Evolutionary conservation across 352 stramenopile genomes (phyloP), one percentile per base, ranked within the genome.

Genomic region (Sclerospora graminicola): DNA sequence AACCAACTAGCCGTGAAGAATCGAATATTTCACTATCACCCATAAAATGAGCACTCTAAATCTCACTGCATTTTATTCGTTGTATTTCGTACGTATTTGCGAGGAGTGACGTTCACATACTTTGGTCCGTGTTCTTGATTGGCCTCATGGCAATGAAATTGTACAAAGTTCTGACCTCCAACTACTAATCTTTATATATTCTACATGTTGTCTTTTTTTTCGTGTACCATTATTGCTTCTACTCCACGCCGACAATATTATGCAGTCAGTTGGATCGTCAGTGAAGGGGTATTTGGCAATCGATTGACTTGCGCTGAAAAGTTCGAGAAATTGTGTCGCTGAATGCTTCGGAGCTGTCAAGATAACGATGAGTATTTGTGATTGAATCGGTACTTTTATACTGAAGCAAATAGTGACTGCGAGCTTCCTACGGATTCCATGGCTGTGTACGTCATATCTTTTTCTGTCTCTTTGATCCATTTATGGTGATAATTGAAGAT

Each of bases 21-120:
- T 87, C 63, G 52, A 88, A 89, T 80, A 78, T 86, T 89, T 85
- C 77, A 92, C 77, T 89, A 92, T 92, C 80, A 92, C 80, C 80
- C 80, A 92, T 92, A 89, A 89, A 87, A 84, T 92, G 80, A 92
- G 80, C 80, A 55, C 70, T 83, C n/a, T n/a, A n/a, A n/a, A n/a
- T n/a, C n/a, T 54, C 51, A 43, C 21, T 42, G 38, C 31, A 58
- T 57, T 15, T 14, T 69, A 27, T 42, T 9, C 1, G 20, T 27
- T 43, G n/a, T 44, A 29, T 47, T n/a, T n/a, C n/a, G n/a, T n/a
- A n/a, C n/a, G n/a, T n/a, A n/a, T n/a, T n/a, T n/a, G n/a, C n/a
- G 51, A 70, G 72, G 72, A 63, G 53, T 84, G 80, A 91, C 79
- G 77, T 87, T 71, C 63, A 75, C 45, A 79, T 89, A 89, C 80